Base-by-base conservation (phyloP, 306 rosid species). In the Dalbergia cochinchinensis region DNA sequence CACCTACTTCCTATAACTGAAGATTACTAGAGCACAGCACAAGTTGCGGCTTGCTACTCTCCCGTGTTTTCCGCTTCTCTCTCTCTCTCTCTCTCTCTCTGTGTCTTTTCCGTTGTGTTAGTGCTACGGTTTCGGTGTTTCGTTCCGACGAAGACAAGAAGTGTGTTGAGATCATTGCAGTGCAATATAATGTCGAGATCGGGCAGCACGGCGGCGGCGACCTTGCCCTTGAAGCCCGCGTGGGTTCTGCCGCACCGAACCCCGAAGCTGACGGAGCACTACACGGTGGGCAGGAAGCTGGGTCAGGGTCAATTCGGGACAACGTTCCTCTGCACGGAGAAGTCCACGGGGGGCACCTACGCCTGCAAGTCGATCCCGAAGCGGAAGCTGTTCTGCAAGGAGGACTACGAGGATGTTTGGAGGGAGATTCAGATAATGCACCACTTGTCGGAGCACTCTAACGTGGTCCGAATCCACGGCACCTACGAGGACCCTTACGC, bases 341-440 rank as follows among this genome's bases (percentile, higher is more conserved):
- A 65, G 34, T 18, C 84, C 16, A 77, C 84, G 2, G 82, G 82
- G 2, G 6, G 22, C 1, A 69, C 16, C 11, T 88, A 33, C 15
- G 92, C 92, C 3, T 89, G 92, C 81, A 89, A 89, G 79, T 80
- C 92, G 8, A 86, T 85, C 60, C 89, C 87, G 1, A 87, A 87
- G 73, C 69, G 89, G 12, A 86, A 88, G 68, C 85, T 88, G 0
- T 22, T 83, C 22, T 88, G 86, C 78, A 78, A 79, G 31, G 92
- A 89, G 61, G 92, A 89, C 55, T 80, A 84, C 31, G 92, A 89
- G 7, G 92, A 87, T 15, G 92, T 87, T 37, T 85, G 87, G 90
- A 83, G 86, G 60, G 90, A 89, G 87, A 89, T 89, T 89, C 89
- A 89, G 83, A 89, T 89, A 76, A 89, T 89, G 92, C 90, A 87